Evolutionary conservation across 202 grass and related monocot genomes (phyloP).

Genomic region (Panicum hallii): DNA sequence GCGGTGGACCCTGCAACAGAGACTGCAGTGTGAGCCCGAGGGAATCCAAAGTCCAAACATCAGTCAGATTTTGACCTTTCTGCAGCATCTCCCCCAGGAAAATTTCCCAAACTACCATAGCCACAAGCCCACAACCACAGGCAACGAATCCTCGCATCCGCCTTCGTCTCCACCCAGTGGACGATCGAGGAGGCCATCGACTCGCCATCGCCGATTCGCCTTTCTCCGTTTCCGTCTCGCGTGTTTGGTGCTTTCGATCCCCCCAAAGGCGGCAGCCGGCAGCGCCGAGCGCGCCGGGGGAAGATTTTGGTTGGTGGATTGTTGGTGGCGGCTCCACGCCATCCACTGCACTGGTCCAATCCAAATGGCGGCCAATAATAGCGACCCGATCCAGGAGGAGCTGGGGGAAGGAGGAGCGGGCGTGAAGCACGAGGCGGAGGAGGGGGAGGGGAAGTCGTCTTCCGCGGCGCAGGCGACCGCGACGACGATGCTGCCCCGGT

Average conservation of each 20-base stretch:
- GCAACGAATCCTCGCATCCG: neutral
- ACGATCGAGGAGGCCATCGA: neutral
- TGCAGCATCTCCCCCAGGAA: neutral
- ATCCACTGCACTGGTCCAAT: constrained; percentile 41
- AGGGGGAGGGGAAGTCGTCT: neutral
- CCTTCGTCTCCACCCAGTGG: neutral
- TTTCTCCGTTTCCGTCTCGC: constrained; percentile 20
- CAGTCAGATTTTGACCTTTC: constrained; percentile 29
- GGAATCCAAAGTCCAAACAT: neutral
- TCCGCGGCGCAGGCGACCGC: constrained; percentile 15
- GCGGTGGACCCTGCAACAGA: neutral
- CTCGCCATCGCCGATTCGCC: constrained; percentile 13
- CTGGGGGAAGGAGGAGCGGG: constrained; percentile 25
- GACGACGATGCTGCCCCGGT: constrained; percentile 60
- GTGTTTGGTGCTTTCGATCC: constrained; percentile 51
- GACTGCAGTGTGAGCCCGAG: neutral
- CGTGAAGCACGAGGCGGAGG: constrained; percentile 44
- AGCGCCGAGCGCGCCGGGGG: constrained; percentile 32
- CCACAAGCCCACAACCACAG: neutral
- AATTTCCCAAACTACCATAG: neutral
- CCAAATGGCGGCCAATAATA: constrained; percentile 64
- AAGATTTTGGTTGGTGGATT: constrained; percentile 46
- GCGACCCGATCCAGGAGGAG: constrained; percentile 47
- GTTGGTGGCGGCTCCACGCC: constrained; percentile 56
- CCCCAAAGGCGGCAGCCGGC: constrained; percentile 36